A percentile compares a stretch with the other conserved stretches of the same genome.
Conservation (phyloP, 768 basidiomycete species). For the Lactarius indigo region DNA sequence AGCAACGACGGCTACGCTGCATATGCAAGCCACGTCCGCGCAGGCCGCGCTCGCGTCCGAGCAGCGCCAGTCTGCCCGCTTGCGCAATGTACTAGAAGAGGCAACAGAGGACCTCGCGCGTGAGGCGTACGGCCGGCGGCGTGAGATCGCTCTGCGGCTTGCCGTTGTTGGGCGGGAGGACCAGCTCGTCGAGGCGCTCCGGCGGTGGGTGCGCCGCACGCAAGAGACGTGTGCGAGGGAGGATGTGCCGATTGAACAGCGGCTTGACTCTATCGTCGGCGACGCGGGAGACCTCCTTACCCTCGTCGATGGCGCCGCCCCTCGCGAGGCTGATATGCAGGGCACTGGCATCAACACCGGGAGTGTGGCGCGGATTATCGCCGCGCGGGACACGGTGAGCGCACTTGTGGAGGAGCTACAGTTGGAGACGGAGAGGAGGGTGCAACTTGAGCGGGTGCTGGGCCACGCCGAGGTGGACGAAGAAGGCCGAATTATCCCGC, state of each 20-base stretch:
- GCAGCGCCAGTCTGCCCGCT: conserved; percentile 40
- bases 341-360: conserved; percentile 35
- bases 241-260: conserved; percentile 9
- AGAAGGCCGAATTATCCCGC: conserved; percentile 7
- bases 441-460: conserved; percentile 41
- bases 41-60: conserved; percentile 44
- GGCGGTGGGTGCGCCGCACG: conserved; percentile 52
- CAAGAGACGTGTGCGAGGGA: conserved; percentile 39
- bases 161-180: conserved; percentile 65
- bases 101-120: conserved; percentile 66
- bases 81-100: conserved; percentile 65
- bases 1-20: conserved; percentile 55
- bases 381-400: conserved; percentile 48
- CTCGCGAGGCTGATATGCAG: conserved; percentile 33
- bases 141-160: conserved; percentile 66
- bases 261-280: conserved; percentile 12
- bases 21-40: conserved; percentile 45
- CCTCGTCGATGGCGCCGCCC: conserved; percentile 30
- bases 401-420: conserved; percentile 57
- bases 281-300: conserved; percentile 26
- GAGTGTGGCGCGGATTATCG: conserved; percentile 48
- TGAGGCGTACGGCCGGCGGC: conserved; percentile 67
- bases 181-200: conserved; percentile 47
- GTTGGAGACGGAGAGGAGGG: conserved; percentile 47
- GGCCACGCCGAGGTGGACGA: conserved; percentile 18